These are phyloP conservation scores for Geranomyces variabilis DNA, from an alignment of 192 early-diverging fungal genomes.

Conservation along the genomic window DNA sequence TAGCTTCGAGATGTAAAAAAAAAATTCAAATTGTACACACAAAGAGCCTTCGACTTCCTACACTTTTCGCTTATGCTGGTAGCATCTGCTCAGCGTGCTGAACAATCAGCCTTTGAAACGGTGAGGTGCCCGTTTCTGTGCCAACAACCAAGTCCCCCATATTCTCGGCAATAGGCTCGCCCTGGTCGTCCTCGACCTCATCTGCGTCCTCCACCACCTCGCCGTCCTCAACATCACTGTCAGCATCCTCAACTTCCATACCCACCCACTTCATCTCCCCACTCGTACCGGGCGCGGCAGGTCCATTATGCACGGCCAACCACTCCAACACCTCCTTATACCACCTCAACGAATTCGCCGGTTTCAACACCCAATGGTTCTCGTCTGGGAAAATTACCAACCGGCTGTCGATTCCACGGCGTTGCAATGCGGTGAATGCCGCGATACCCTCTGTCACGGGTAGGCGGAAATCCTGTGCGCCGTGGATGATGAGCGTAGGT, in stretches of 20 bases:
- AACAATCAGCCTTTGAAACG: not conserved
- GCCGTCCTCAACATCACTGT: not conserved
- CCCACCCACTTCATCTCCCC: not conserved
- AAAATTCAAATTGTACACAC: too few species aligned
- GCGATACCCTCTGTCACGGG: slow-evolving; percentile 70
- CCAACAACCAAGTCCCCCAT: not conserved
- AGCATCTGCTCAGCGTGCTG: not conserved
- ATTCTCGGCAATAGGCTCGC: not conserved
- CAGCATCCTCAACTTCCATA: not conserved
- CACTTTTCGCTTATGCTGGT: too few species aligned
- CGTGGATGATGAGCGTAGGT: slow-evolving; percentile 79
- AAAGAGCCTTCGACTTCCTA: too few species aligned
- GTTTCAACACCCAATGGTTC: slow-evolving; percentile 68
- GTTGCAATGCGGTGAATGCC: slow-evolving; percentile 76
- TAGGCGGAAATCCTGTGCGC: slow-evolving; percentile 61
- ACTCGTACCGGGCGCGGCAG: not conserved
- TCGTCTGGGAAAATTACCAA: slow-evolving; percentile 81
- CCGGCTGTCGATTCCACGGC: slow-evolving; percentile 67
- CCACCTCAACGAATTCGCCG: slow-evolving; percentile 76
- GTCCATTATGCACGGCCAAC: slow-evolving; percentile 50
- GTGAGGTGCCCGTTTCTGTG: not conserved
- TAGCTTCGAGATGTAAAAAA: too few species aligned
- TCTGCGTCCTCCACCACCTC: not conserved
- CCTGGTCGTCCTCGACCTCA: not conserved
- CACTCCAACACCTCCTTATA: slow-evolving; percentile 71